Conservation (phyloP, 306 rosid genomes). For the Lotus japonicus region DNA sequence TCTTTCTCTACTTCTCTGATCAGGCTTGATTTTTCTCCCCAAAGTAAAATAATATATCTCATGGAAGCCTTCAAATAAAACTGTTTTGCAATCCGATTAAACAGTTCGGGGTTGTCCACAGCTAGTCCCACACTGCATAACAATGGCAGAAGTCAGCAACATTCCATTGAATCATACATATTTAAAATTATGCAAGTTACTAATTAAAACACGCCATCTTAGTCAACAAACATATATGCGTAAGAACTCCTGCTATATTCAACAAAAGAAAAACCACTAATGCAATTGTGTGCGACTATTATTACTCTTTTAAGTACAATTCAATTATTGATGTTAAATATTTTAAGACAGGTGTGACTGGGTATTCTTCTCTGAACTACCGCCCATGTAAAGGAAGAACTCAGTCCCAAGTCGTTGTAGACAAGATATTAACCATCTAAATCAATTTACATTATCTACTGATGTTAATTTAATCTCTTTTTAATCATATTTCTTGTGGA, state of each 20-base stretch:
- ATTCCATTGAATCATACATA: constrained; percentile 3
- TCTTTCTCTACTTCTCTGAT: constrained; percentile 33
- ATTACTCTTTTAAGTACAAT: neutral
- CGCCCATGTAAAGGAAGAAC: neutral
- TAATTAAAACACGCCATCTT: neutral
- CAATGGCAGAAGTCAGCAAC: constrained; percentile 13
- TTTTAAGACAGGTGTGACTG: neutral
- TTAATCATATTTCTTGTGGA: neutral
- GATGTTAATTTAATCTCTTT: neutral
- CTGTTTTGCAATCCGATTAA: constrained; percentile 53
- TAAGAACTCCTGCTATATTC: neutral
- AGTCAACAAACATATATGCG: neutral
- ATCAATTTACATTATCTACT: neutral
- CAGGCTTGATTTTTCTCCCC: constrained; percentile 83
- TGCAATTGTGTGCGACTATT: neutral
- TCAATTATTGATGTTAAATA: neutral
- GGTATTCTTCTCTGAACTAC: neutral
- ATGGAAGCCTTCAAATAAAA: constrained; percentile 49
- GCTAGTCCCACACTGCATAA: constrained; percentile 72
- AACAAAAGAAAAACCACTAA: neutral
- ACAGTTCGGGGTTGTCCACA: constrained; percentile 79
- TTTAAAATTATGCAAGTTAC: neutral
- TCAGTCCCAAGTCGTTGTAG: neutral
- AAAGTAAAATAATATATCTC: constrained; percentile 75
- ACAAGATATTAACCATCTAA: neutral